Evolutionary conservation across 2,329 filamentous ascomycete genomes (phyloP), one percentile per base, ranked within the genome.

Genomic region (Pseudopithomyces chartarum): DNA sequence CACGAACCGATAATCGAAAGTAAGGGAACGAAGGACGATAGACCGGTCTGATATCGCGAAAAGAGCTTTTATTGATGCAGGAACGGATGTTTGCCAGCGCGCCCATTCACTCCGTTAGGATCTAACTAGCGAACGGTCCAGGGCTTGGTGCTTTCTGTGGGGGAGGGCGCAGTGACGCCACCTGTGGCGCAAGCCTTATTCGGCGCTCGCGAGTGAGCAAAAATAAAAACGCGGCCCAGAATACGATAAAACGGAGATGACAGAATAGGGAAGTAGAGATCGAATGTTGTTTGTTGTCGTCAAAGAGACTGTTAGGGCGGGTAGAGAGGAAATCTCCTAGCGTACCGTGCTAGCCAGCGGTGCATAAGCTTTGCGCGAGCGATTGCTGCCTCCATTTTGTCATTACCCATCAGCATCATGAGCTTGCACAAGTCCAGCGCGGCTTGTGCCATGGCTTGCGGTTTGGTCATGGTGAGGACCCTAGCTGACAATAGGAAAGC

Each of bases 301-400:
- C 26, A 29, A 29, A 29, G 5, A 29, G 26, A 8, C 26, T 40
- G 36, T 7, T 19, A 40, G 19, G 29, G 39, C 47, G 19, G 23
- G 33, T 23, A 26, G 20, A 15, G 15, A 26, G 47, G 12, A 40
- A 40, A 40, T 17, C 26, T 12, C 29, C 15, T 20, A 29, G 44
- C 17, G 44, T 29, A 34, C 10, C 26, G 15, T 11, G 2, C 15
- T 23, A 13, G 8, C 23, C 15, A 19, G 23, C 47, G 22, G 34
- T 23, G 20, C 47, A 50, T 33, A 51, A 33, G 19, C 22, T 8
- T 51, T 51, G 48, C 48, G 48, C 48, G 32, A 42, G 48, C 38
- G n/a, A 15, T 12, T 34, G 49, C 26, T 43, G 49, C 49, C 49
- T 52, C 34, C 23, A 17, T 22, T 17, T 7, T 15, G 19, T 19